Evolutionary conservation across 2,329 filamentous ascomycete genomes (phyloP).

Genomic region (Ophiostoma montium): DNA sequence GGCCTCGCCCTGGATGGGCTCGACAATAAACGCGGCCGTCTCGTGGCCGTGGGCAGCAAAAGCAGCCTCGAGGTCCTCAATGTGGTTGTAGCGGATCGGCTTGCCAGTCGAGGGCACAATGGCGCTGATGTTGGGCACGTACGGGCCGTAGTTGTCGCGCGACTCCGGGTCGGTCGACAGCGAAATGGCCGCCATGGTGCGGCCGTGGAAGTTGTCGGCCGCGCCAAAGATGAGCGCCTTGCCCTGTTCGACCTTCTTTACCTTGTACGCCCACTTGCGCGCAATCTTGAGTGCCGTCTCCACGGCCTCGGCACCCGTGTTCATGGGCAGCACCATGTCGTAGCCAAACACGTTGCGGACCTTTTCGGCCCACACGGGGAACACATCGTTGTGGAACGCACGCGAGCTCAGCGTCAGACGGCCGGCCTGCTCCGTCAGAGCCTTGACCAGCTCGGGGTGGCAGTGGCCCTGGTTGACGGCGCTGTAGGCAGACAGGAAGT

Average conservation of each 20-base stretch:
- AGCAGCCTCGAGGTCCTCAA: conserved; percentile 63
- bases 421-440: conserved; percentile 75
- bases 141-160: conserved; percentile 91
- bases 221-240: conserved; percentile 76
- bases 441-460: conserved; percentile 88
- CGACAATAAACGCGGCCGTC: conserved; percentile 84
- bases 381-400: conserved; percentile 97
- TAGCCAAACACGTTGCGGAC: conserved; percentile 81
- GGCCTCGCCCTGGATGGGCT: conserved; percentile 94
- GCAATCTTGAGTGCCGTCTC: conserved; percentile 95
- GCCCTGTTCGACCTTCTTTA: conserved; percentile 74
- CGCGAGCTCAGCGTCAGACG: conserved; percentile 84
- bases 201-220: conserved; percentile 88
- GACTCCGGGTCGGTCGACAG: conserved; percentile 93
- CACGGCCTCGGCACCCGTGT: conserved; percentile 90
- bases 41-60: conserved; percentile 70
- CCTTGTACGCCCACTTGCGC: conserved; percentile 95
- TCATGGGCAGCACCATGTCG: conserved; percentile 97
- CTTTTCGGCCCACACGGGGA: conserved; percentile 89
- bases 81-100: conserved; percentile 74
- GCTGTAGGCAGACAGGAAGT: conserved; percentile 96
- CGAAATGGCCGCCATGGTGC: conserved; percentile 93
- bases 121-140: conserved; percentile 77
- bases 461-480: conserved; percentile 98
- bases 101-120: conserved; percentile 60